Evolutionary conservation across 2,329 filamentous ascomycete species (phyloP).

Genomic region (Monilinia fructicola): DNA sequence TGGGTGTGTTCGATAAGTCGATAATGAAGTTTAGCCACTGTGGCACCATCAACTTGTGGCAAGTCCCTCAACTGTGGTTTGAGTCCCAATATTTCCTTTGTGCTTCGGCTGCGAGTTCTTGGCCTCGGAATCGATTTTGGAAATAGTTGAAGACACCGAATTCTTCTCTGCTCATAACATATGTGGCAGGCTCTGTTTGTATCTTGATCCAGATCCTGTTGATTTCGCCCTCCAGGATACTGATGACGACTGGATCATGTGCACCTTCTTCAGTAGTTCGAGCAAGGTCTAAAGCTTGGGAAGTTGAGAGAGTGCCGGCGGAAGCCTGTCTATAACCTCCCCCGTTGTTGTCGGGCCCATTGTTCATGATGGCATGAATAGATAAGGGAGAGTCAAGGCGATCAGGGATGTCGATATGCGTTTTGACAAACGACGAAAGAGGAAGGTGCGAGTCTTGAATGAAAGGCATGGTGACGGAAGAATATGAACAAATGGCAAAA

Average conservation of each 20-base stretch:
- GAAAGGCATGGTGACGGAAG: slow-evolving; percentile 29
- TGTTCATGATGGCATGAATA: slow-evolving; percentile 30
- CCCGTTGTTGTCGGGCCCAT: slow-evolving; percentile 25
- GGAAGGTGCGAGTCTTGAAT: slow-evolving; percentile 31
- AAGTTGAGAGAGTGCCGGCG: slow-evolving; percentile 44
- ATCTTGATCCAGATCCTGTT: slow-evolving; percentile 67
- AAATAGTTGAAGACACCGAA: slow-evolving; percentile 88
- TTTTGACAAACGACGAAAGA: slow-evolving; percentile 26
- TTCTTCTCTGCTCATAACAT: slow-evolving; percentile 73
- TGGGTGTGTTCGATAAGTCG: background rate
- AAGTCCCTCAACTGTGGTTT: slow-evolving; percentile 6
- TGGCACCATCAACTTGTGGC: slow-evolving; percentile 4
- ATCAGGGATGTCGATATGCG: slow-evolving; percentile 24
- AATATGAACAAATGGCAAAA: slow-evolving; percentile 3
- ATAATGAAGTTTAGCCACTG: slow-evolving; percentile 15
- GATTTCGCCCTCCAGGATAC: slow-evolving; percentile 65
- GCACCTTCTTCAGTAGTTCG: slow-evolving; percentile 68
- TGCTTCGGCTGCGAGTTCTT: slow-evolving; percentile 50
- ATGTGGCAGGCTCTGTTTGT: slow-evolving; percentile 61
- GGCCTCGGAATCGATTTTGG: slow-evolving; percentile 62
- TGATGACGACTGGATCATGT: slow-evolving; percentile 60
- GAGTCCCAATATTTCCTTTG: slow-evolving; percentile 56
- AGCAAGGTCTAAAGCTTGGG: slow-evolving; percentile 71
- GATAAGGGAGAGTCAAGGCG: slow-evolving; percentile 24
- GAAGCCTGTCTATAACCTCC: slow-evolving; percentile 25